These are phyloP conservation scores for Sporothrix phasma DNA, from an alignment of 2,329 filamentous ascomycete species.

Conservation along the genomic window DNA sequence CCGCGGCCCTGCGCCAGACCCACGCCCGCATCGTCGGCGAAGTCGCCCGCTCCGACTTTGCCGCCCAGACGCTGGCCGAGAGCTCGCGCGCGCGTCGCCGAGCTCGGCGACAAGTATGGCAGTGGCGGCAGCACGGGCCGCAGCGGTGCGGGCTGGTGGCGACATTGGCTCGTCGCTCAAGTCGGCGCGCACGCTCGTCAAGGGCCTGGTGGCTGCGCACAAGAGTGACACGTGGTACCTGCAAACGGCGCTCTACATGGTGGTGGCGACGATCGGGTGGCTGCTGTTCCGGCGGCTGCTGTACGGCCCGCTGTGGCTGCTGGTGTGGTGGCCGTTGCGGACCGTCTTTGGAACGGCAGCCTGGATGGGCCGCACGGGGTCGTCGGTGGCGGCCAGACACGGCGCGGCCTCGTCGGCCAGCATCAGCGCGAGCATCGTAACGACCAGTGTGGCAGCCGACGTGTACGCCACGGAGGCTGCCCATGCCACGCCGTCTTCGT, in stretches of 20 bases:
- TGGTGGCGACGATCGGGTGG: slow-evolving; percentile 71
- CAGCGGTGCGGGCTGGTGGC: slow-evolving; percentile 54
- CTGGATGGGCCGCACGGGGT: slow-evolving; percentile 33
- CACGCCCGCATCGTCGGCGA: slow-evolving; percentile 80
- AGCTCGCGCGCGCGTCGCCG: slow-evolving; percentile 72
- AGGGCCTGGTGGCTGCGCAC: slow-evolving; percentile 70
- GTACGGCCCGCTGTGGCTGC: slow-evolving; percentile 85
- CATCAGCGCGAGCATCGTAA: neutral
- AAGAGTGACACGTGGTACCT: slow-evolving; percentile 99
- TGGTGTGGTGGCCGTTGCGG: slow-evolving; percentile 63
- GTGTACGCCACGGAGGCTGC: slow-evolving; percentile 12
- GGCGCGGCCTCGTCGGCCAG: neutral
- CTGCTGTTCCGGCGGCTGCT: slow-evolving; percentile 73
- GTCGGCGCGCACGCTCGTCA: slow-evolving; percentile 64
- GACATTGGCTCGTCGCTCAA: slow-evolving; percentile 68
- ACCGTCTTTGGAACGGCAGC: slow-evolving; percentile 41
- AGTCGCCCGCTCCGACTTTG: slow-evolving; percentile 77
- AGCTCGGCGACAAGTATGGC: slow-evolving; percentile 71
- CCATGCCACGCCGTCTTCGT: neutral
- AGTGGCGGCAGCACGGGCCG: slow-evolving; percentile 45
- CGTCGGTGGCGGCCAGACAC: slow-evolving; percentile 18
- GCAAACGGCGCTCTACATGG: slow-evolving; percentile 76
- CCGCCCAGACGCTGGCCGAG: slow-evolving; percentile 77
- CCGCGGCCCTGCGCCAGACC: slow-evolving; percentile 69
- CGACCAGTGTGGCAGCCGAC: slow-evolving; percentile 17